These are phyloP conservation scores for Calonectria pseudoturangicola DNA, from an alignment of 2,329 filamentous ascomycete species.

Conservation along the genomic window DNA sequence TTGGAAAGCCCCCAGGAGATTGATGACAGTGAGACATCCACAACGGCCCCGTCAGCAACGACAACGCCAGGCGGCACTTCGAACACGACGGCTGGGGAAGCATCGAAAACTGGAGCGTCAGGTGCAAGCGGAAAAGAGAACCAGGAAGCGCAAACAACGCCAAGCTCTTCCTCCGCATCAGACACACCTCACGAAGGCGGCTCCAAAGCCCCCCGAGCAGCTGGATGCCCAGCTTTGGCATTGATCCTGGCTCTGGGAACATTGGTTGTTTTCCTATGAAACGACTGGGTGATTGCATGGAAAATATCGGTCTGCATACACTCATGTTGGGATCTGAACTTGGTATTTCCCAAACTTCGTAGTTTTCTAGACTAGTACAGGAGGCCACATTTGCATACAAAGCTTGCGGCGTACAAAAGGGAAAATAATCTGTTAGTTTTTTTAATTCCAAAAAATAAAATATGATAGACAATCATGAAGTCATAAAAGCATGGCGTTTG, in stretches of 20 bases:
- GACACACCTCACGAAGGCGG: slow-evolving; percentile 11
- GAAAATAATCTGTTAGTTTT: too few relatives aligned
- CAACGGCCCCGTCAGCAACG: slow-evolving; percentile 10
- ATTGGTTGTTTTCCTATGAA: slow-evolving; percentile 31
- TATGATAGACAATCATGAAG: too few relatives aligned
- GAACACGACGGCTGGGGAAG: background rate
- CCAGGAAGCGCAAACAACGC: slow-evolving; percentile 4
- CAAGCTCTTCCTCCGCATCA: slow-evolving; percentile 22
- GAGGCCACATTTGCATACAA: too few relatives aligned
- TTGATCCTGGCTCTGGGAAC: slow-evolving; percentile 32
- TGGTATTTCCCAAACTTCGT: background rate
- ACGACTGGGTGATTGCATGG: too few relatives aligned
- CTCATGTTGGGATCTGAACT: background rate
- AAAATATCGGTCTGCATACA: background rate
- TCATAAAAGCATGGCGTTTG: too few relatives aligned
- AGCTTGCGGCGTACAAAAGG: too few relatives aligned
- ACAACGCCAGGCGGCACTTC: slow-evolving; percentile 14
- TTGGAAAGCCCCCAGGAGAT: slow-evolving; percentile 31
- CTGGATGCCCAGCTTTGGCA: slow-evolving; percentile 30
- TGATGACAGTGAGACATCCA: slow-evolving; percentile 6
- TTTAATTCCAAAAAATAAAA: too few relatives aligned
- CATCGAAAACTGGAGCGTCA: background rate
- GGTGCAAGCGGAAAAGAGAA: background rate
- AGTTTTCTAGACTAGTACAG: background rate
- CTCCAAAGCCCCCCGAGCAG: slow-evolving; percentile 21